A percentile compares a stretch with the other conserved stretches of the same genome.
phyloP scores from a whole-genome alignment of 2,329 filamentous ascomycete genomes.

The Paecilomyces formosus region DNA sequence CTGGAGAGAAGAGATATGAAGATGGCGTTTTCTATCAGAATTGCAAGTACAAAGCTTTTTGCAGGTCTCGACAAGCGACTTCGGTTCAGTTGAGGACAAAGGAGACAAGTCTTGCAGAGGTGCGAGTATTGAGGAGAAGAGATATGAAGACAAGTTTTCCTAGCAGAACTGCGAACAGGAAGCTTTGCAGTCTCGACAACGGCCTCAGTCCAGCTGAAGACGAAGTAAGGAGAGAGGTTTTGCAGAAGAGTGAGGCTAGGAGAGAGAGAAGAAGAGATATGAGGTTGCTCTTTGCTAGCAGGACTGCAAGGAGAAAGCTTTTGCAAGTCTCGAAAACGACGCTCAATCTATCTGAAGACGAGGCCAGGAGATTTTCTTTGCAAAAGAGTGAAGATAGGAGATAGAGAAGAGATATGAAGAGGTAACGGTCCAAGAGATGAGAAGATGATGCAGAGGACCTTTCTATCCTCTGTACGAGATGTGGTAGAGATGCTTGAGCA shows the following conservation, averaged over 20 bases:
- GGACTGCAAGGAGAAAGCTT: too few relatives aligned
- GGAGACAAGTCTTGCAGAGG: background rate
- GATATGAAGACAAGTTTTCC: background rate
- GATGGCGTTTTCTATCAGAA: too few relatives aligned
- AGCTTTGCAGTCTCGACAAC: too few relatives aligned
- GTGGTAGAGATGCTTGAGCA: background rate
- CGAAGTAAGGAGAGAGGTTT: too few relatives aligned
- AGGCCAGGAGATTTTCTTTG: background rate
- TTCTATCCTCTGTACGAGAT: background rate
- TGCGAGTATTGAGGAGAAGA: background rate
- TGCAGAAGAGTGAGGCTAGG: too few relatives aligned
- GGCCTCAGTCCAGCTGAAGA: too few relatives aligned
- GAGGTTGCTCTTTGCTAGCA: too few relatives aligned
- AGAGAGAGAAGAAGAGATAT: too few relatives aligned
- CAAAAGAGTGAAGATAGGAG: background rate
- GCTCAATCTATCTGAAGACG: background rate
- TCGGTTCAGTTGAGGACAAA: background rate
- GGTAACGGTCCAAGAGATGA: background rate
- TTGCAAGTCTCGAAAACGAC: background rate
- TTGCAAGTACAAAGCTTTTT: too few relatives aligned
- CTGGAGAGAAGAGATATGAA: too few relatives aligned
- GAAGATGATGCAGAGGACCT: background rate
- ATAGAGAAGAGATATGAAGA: background rate
- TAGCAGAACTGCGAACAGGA: too few relatives aligned
- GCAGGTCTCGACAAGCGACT: background rate